Evolutionary conservation across 2,329 filamentous ascomycete species (phyloP).

Genomic region (Purpureocillium takamizusanense): DNA sequence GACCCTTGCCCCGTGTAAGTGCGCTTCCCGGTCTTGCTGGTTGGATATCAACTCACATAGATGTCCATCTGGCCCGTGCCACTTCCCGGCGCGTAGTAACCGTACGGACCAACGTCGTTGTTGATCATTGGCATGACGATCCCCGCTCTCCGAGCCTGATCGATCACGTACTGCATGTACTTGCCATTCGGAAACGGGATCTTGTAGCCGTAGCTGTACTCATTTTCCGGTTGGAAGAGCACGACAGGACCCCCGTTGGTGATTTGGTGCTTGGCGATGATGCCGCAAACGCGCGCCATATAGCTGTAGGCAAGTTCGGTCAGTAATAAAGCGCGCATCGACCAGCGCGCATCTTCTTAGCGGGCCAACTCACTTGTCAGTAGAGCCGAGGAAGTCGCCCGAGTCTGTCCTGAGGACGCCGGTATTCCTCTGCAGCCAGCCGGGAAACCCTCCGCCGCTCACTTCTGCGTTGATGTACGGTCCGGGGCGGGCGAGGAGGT

Average conservation of each 20-base stretch:
- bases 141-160: conserved; percentile 58
- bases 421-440: conserved; percentile 65
- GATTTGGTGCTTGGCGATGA: conserved; percentile 69
- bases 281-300: conserved; percentile 48
- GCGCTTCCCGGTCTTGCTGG: not conserved
- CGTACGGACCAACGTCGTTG: conserved; percentile 58
- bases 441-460: conserved; percentile 70
- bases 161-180: conserved; percentile 63
- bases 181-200: conserved; percentile 52
- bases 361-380: conserved; percentile 43
- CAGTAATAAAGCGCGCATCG: not conserved
- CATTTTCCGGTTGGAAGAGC: conserved; percentile 73
- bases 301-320: conserved; percentile 34
- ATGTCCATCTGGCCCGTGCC: conserved; percentile 47
- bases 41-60: conserved; percentile 29
- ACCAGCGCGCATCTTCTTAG: not conserved
- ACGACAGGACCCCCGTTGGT: conserved; percentile 77
- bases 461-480: conserved; percentile 75
- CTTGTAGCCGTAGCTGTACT: conserved; percentile 51
- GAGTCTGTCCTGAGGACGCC: conserved; percentile 55
- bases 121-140: conserved; percentile 67
- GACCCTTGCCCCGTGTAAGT: conserved; percentile 7
- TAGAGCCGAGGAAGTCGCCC: conserved; percentile 54
- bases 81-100: conserved; percentile 56
- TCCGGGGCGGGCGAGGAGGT: conserved; percentile 62